These are phyloP conservation scores for Mortierella alpina DNA, from an alignment of 192 early-diverging fungal species.

Conservation along the genomic window DNA sequence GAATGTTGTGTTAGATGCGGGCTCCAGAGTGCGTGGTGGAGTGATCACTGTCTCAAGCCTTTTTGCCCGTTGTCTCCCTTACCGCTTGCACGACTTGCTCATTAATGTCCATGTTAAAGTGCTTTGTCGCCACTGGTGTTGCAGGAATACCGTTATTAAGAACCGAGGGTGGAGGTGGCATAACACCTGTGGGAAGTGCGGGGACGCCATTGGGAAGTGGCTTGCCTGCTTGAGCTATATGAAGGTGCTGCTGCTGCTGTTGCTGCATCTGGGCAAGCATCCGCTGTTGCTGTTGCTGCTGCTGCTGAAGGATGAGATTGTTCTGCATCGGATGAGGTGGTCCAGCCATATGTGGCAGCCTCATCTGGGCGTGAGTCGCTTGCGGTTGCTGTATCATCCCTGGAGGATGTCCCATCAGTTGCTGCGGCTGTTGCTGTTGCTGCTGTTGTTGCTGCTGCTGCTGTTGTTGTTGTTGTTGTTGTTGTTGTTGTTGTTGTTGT, in stretches of 20 bases:
- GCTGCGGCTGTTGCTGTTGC: conserved; percentile 21
- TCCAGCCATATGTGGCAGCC: conserved; percentile 9
- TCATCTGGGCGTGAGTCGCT: conserved; percentile 9
- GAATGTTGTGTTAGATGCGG: no score
- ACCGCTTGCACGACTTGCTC: conserved; percentile 41
- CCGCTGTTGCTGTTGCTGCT: conserved; percentile 31
- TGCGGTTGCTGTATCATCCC: conserved; percentile 18
- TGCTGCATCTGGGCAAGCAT: conserved; percentile 24
- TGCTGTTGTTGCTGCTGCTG: conserved; percentile 23
- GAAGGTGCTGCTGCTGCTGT: conserved; percentile 29
- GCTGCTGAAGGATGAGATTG: conserved; percentile 33
- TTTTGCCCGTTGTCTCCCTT: background rate
- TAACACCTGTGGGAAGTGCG: background rate
- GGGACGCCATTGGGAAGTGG: conserved; percentile 14
- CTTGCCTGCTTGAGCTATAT: conserved; percentile 9
- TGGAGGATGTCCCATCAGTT: conserved; percentile 20
- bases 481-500: conserved; percentile 16
- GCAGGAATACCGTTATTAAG: conserved; percentile 4
- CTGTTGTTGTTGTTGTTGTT: conserved; percentile 25
- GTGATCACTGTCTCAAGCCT: background rate
- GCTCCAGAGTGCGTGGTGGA: background rate
- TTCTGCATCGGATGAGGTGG: conserved; percentile 26
- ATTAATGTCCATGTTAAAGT: conserved; percentile 29
- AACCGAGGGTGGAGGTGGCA: background rate
- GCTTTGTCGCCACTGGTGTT: conserved; percentile 5